Evolutionary conservation across 148 eudicot species (phyloP).

Genomic region (Vaccinium macrocarpon): DNA sequence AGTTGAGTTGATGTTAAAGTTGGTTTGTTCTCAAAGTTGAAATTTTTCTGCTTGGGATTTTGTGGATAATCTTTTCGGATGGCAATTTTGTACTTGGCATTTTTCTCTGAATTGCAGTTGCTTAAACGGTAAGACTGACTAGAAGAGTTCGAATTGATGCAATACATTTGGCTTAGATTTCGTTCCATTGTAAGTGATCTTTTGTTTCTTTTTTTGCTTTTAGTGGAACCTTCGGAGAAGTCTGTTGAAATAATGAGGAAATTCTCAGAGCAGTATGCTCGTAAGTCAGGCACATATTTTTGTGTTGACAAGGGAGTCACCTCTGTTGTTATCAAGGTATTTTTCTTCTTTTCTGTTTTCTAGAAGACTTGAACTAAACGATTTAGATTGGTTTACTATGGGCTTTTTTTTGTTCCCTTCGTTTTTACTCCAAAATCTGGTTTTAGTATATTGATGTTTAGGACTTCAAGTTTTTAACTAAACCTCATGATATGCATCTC

Average conservation of each 20-base stretch:
- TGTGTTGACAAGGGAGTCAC: conserved; percentile 94
- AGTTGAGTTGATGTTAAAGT: too few relatives aligned
- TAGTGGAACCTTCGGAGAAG: conserved; percentile 84
- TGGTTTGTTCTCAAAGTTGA: neutral
- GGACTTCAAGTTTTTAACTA: neutral
- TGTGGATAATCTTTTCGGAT: neutral
- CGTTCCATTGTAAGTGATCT: neutral
- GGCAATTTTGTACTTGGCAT: neutral
- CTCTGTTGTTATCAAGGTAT: conserved; percentile 94
- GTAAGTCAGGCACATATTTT: conserved; percentile 81
- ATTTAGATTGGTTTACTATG: neutral
- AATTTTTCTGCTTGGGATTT: neutral
- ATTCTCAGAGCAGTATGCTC: conserved; percentile 92
- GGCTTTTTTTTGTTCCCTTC: neutral
- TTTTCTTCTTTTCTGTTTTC: neutral
- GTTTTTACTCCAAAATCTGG: neutral
- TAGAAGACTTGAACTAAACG: neutral
- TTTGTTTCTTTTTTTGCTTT: conserved; percentile 11
- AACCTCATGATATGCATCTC: neutral
- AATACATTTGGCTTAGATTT: neutral
- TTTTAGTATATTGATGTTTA: neutral
- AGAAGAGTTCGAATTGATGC: neutral
- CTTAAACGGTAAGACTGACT: neutral
- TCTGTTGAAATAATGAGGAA: conserved; percentile 94
- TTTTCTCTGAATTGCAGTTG: neutral